Base-by-base conservation (phyloP, 768 basidiomycete species). In the Cystobasidium onofrii region DNA sequence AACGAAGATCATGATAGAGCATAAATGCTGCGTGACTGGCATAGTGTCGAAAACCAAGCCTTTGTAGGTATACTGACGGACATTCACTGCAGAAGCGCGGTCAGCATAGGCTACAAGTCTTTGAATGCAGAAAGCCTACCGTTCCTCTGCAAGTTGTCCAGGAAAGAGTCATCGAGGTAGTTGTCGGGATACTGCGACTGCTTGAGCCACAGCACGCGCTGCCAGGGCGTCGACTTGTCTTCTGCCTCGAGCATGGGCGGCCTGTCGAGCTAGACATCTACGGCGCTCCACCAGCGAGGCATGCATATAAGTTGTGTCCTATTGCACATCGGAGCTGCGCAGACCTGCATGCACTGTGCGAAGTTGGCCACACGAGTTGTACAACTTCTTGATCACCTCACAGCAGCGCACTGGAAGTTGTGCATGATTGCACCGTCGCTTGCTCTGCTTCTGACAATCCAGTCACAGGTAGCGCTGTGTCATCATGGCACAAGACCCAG, bases 171-270 rank as follows among this genome's bases (percentile, higher is more conserved):
- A 7, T 90, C 89, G 64, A 96, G 88, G 83, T 92, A 87, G 80
- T 94, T 92, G 81, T 96, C 94, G 34, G 90, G 88, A 72, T 77
- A 80, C 79, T 85, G 88, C 1, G 85, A 82, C 80, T 89, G 89
- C 13, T 75, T 73, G 23, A 79, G 74, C 80, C 79, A 83, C 18
- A 83, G 75, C 0, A 81, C 74, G 76, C 73, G 69, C 60, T 75
- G 74, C 74, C 74, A 75, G 18, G 72, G 52, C 54, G 61, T 75
- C 1, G 72, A 36, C 54, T 34, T n/a, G 41, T 71, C 69, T 39
- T 36, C 69, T 17, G 52, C 54, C 55, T 71, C 54, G 34, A 71
- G 69, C 69, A 71, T 71, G 36, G 65, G 57, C 25, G 57, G 57
- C 29, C 25, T 12, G 29, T 60, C 10, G 9, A 13, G 12, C 7